Conservation (phyloP, 2,329 filamentous ascomycete genomes). For the Fusarium sp. region DNA sequence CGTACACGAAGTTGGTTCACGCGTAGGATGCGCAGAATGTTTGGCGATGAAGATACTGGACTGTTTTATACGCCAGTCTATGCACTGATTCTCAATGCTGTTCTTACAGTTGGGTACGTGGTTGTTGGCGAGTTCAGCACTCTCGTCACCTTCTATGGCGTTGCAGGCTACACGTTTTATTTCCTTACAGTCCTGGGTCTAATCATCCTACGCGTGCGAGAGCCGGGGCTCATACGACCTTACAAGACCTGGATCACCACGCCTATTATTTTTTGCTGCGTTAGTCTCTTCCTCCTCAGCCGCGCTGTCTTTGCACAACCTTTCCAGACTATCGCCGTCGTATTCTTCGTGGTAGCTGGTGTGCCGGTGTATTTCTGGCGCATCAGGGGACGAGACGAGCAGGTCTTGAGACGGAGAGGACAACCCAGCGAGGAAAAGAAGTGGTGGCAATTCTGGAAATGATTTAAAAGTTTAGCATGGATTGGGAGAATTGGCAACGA, state of each 20-base stretch:
- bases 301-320: constrained; percentile 92
- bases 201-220: constrained; percentile 87
- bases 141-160: constrained; percentile 95
- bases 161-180: constrained; percentile 97
- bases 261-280: constrained; percentile 98
- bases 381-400: constrained; percentile 73
- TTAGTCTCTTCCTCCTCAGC: constrained; percentile 90
- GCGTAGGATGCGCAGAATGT: constrained; percentile 68
- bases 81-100: constrained; percentile 84
- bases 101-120: constrained; percentile 81
- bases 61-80: constrained; percentile 96
- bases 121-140: constrained; percentile 90
- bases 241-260: constrained; percentile 98
- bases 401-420: constrained; percentile 55
- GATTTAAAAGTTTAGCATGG: not conserved
- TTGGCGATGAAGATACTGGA: constrained; percentile 81
- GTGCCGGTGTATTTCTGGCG: constrained; percentile 91
- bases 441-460: constrained; percentile 73
- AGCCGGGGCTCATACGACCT: constrained; percentile 88
- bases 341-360: constrained; percentile 85
- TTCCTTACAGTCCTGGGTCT: constrained; percentile 94
- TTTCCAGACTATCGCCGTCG: constrained; percentile 86
- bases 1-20: constrained; percentile 67
- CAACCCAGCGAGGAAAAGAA: constrained; percentile 50
- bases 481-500: not conserved